These are phyloP conservation scores for Harrya chromipes DNA, from an alignment of 768 basidiomycete genomes.

Conservation along the genomic window DNA sequence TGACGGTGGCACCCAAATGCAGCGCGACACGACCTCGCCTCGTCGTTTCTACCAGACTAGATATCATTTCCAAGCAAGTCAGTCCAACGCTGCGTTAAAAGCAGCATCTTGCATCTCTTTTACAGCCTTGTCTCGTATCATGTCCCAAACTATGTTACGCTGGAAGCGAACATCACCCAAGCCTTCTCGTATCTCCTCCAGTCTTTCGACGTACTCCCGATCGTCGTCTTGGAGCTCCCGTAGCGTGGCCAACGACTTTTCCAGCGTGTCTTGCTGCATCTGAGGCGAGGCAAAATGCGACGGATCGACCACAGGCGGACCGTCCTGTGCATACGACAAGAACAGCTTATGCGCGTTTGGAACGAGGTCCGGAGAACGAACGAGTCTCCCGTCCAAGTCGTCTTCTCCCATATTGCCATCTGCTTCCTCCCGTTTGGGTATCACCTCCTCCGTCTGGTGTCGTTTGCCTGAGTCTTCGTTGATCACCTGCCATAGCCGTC, in stretches of 20 bases:
- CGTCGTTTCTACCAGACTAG: too few relatives aligned
- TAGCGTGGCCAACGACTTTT: slow-evolving; percentile 69
- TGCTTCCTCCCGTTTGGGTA: slow-evolving; percentile 68
- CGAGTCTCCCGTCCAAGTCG: slow-evolving; percentile 41
- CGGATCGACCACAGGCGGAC: slow-evolving; percentile 47
- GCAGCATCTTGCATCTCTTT: slow-evolving; percentile 72
- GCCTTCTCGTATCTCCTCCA: slow-evolving; percentile 80
- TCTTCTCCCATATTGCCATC: slow-evolving; percentile 49
- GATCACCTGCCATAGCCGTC: slow-evolving; percentile 78
- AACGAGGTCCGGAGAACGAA: slow-evolving; percentile 64
- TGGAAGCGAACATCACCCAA: slow-evolving; percentile 73
- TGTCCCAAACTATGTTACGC: slow-evolving; percentile 70
- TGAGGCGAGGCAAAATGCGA: slow-evolving; percentile 65
- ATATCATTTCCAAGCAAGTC: neutral
- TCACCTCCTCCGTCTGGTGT: slow-evolving; percentile 37
- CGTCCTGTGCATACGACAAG: slow-evolving; percentile 49
- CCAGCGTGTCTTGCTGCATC: slow-evolving; percentile 65
- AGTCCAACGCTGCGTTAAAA: slow-evolving; percentile 31
- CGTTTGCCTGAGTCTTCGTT: slow-evolving; percentile 59
- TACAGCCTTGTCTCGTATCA: slow-evolving; percentile 70
- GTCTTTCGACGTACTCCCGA: slow-evolving; percentile 79
- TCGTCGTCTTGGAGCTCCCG: slow-evolving; percentile 85
- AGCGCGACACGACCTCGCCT: neutral
- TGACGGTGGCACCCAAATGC: neutral
- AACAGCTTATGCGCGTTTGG: slow-evolving; percentile 67